Evolutionary conservation across 371 early-diverging fungal genomes (phyloP), one percentile per base, ranked within the genome.

Genomic region (Chytridium lagenaria): DNA sequence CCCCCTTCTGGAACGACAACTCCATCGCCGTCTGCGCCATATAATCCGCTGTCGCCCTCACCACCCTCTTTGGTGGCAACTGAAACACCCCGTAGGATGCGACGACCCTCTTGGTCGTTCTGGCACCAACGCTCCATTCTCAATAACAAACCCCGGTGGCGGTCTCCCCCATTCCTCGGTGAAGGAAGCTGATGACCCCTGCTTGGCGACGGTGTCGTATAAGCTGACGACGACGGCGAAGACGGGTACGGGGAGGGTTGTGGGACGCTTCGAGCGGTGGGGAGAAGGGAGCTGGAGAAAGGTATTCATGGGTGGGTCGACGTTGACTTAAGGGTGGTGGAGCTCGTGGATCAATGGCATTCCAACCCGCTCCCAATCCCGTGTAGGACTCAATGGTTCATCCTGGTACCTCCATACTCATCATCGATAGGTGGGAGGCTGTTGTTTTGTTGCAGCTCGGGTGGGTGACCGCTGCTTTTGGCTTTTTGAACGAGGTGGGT

Each of bases 1-100:
- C 96, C 59, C 95, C 96, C 63, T 87, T 86, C 51, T 80, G 70
- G 75, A 95, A 95, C 19, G 92, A 88, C 1, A 95, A 83, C 77
- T 94, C 93, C 26, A 88, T 84, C 34, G 83, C 83, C 49, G 81
- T 84, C 64, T 85, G 81, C 2, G 92, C 89, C 30, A 84, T 81
- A 75, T 93, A 94, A 81, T 91, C 89, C 72, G 87, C 88, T 23
- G 89, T 80, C 12, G 95, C 94, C 70, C 90, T 92, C 81, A 95
- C 91, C 76, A 95, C 92, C 75, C 92, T 93, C 77, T 92, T 93
- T 0, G 95, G 95, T 23, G 91, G 80, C 50, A 67, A 50, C 64
- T 81, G 76, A 67, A 70, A 80, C 7, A 80, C 12, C 36, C 67
- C 26, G 50, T 59, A 10, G 78, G 75, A 34, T 80, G 74, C 26